Conservation (phyloP, 768 basidiomycete species). For the Mycena rebaudengoi region DNA sequence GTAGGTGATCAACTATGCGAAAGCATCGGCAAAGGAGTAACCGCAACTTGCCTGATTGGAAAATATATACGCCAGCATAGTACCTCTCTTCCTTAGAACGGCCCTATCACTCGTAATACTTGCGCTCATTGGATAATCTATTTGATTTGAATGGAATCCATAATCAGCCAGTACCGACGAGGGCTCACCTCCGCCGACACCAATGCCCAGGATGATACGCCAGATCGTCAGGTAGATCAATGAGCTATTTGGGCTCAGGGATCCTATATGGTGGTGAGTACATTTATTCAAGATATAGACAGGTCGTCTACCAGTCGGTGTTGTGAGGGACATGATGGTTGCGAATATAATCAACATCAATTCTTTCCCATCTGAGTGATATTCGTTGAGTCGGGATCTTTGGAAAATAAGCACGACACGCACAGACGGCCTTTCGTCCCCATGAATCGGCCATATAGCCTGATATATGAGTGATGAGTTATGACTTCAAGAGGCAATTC, state of each 20-base stretch:
- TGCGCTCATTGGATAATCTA: slow-evolving; percentile 81
- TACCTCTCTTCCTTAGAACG: slow-evolving; percentile 71
- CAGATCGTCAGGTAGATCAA: slow-evolving; percentile 73
- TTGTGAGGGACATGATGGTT: slow-evolving; percentile 73
- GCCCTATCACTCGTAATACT: slow-evolving; percentile 74
- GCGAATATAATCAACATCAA: slow-evolving; percentile 83
- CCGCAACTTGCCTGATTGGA: slow-evolving; percentile 46
- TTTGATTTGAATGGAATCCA: neutral
- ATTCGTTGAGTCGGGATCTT: neutral
- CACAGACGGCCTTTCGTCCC: slow-evolving; percentile 76
- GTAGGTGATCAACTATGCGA: neutral
- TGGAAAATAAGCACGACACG: slow-evolving; percentile 6
- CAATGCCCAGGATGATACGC: slow-evolving; percentile 79
- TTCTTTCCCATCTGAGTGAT: slow-evolving; percentile 70
- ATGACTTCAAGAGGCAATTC: neutral
- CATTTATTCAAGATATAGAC: neutral
- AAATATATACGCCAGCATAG: slow-evolving; percentile 80
- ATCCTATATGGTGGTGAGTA: slow-evolving; percentile 41
- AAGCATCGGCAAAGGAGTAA: neutral
- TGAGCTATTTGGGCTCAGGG: slow-evolving; percentile 56
- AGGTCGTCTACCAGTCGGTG: slow-evolving; percentile 66
- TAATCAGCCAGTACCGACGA: neutral
- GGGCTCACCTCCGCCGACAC: slow-evolving; percentile 65
- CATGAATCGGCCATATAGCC: slow-evolving; percentile 73
- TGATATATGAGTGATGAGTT: slow-evolving; percentile 26